Conservation (phyloP, 768 basidiomycete species). For the Hydnomerulius pinastri region DNA sequence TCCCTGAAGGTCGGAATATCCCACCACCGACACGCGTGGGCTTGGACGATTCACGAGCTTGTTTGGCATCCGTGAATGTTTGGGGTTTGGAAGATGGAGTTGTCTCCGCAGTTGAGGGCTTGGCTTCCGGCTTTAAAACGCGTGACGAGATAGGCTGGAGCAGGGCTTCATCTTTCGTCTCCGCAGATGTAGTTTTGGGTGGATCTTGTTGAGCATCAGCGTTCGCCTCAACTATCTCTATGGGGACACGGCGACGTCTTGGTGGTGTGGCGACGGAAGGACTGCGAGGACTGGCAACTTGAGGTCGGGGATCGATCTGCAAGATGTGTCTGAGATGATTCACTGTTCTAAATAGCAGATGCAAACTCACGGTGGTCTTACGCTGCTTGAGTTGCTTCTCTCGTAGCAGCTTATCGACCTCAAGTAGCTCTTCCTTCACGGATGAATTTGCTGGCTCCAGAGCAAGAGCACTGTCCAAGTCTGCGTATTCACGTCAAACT, state of each 20-base stretch:
- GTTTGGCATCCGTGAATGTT: conserved; percentile 62
- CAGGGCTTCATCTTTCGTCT: conserved; percentile 21
- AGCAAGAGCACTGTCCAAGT: conserved; percentile 56
- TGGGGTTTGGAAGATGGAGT: conserved; percentile 17
- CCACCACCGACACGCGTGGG: conserved; percentile 62
- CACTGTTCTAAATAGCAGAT: background rate
- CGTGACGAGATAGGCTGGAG: conserved; percentile 46
- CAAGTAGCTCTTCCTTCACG: conserved; percentile 63
- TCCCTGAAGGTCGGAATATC: conserved; percentile 67
- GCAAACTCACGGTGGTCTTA: conserved; percentile 28
- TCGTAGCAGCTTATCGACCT: conserved; percentile 43
- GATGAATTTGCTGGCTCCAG: conserved; percentile 67
- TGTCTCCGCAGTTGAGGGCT: conserved; percentile 4
- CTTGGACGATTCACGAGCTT: conserved; percentile 49
- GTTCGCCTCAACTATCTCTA: conserved; percentile 53
- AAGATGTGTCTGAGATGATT: background rate
- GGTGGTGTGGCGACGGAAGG: conserved; percentile 14
- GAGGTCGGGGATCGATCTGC: conserved; percentile 8
- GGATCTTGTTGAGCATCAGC: conserved; percentile 2
- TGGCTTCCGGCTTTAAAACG: conserved; percentile 20
- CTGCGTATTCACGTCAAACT: conserved; percentile 38
- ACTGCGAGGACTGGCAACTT: conserved; percentile 6
- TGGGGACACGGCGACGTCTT: conserved; percentile 63
- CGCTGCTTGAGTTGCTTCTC: conserved; percentile 30
- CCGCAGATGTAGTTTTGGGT: background rate